Percentiles rank a stretch among this genome's conserved stretches.
Evolutionary conservation across 139 green algal genomes (phyloP).

Genomic region (Volvox reticuliferus): DNA sequence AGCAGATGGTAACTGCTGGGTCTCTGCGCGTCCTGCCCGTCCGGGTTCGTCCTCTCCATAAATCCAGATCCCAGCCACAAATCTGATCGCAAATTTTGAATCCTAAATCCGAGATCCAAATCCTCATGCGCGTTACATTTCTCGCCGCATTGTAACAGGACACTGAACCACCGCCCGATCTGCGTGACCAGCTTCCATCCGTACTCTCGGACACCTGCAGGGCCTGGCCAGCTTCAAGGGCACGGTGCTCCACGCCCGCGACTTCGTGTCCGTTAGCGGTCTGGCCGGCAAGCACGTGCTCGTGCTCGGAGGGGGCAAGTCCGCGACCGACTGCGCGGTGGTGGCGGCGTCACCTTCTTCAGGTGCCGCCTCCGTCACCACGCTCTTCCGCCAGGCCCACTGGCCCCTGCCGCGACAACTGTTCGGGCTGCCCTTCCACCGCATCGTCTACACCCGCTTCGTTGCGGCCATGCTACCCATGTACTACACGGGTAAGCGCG

Average conservation of each 20-base stretch:
- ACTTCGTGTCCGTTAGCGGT: slow-evolving; percentile 7
- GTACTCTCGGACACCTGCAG: background rate
- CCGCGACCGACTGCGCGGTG: slow-evolving; percentile 34
- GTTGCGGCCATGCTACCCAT: slow-evolving; percentile 9
- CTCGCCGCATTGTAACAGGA: no score
- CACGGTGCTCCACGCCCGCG: background rate
- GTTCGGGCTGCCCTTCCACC: slow-evolving; percentile 31
- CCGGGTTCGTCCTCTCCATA: no score
- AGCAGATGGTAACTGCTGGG: no score
- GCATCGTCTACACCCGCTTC: slow-evolving; percentile 39
- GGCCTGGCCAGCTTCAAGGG: slow-evolving; percentile 39
- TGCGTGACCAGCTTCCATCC: background rate
- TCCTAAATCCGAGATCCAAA: no score
- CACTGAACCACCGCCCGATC: background rate
- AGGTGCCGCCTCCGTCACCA: slow-evolving; percentile 9
- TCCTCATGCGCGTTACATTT: no score
- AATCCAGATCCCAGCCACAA: no score
- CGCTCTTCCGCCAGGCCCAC: slow-evolving; percentile 35
- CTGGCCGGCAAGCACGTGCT: slow-evolving; percentile 32
- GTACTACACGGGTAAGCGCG: slow-evolving; percentile 22
- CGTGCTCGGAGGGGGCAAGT: slow-evolving; percentile 46
- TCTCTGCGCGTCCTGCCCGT: no score
- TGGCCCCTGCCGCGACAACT: slow-evolving; percentile 25
- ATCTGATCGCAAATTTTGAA: no score
- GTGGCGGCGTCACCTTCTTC: background rate